Evolutionary conservation across 352 stramenopile genomes (phyloP), one percentile per base, ranked within the genome.

Genomic region (Aphanomyces stellatus): DNA sequence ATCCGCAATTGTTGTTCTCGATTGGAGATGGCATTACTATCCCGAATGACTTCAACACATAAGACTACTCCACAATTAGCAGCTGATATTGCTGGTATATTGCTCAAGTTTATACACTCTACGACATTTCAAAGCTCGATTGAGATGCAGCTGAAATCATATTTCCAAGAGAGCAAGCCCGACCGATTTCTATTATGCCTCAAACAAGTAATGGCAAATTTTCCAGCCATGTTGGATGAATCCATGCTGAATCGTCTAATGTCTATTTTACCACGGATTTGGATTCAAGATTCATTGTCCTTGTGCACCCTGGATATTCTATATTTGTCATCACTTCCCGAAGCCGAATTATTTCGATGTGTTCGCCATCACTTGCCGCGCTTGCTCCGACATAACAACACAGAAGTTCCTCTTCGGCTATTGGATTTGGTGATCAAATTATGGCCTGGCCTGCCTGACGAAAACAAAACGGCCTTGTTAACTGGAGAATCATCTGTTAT

Each of bases 161-260:
- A 42, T 35, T 67, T 67, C 41, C 60, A 67, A 28, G 37, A 57
- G 4, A 41, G 57, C 24, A 67, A 67, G 33, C 60, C 49, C n/a
- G 25, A 67, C 27, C 41, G 43, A 13, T 67, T 59, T 34, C 46
- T 67, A 28, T 33, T 13, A 17, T 27, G 22, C 28, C 24, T 67
- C 10, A 67, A 67, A 27, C 41, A 56, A 28, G 74, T 83, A 31
- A 86, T 78, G 22, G 64, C 88, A 22, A 78, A 93, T 57, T 56
- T 85, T 5, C 64, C 78, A 11, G 53, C 70, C 56, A 73, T 88
- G 17, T 70, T 93, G 8, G 80, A 90, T 46, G 75, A 74, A 2
- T 71, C 78, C n/a, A 91, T 90, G 83, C 71, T 93, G 13, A 74
- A 90, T 41, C 79, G 82, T 2, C 25, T 93, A 22, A 78, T 79